phyloP scores from a whole-genome alignment of 192 early-diverging fungal species.

The Pilaira anomala region DNA sequence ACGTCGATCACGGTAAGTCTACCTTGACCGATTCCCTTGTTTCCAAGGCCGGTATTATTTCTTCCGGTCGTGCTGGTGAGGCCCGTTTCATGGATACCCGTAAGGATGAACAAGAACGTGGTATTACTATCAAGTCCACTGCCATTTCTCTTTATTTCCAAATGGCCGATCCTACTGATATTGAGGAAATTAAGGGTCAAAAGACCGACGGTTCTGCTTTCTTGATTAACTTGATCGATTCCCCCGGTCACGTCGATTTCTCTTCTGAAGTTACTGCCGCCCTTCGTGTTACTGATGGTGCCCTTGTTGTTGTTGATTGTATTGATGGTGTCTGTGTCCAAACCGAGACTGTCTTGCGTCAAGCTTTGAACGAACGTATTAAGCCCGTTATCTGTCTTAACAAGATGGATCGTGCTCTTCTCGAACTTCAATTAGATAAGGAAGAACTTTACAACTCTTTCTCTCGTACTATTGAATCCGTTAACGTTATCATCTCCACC shows the following conservation, averaged over 20 bases:
- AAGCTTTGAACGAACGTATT: conserved; percentile 95
- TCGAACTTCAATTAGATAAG: conserved; percentile 94
- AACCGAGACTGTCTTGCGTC: conserved; percentile 98
- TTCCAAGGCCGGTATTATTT: conserved; percentile 98
- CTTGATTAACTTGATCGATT: conserved; percentile 99
- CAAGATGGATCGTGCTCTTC: conserved; percentile 98
- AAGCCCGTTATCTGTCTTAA: conserved; percentile 98
- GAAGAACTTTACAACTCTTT: conserved; percentile 94
- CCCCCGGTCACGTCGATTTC: conserved; percentile 99
- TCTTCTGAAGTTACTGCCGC: conserved; percentile 98
- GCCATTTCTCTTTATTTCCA: conserved; percentile 99
- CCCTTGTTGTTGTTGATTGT: conserved; percentile 97
- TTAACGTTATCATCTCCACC: conserved; percentile 97
- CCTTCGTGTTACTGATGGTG: conserved; percentile 99
- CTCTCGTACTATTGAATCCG: conserved; percentile 91
- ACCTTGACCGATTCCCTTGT: conserved; percentile 95
- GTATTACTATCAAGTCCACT: conserved; percentile 99
- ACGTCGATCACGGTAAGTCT: conserved; percentile 99
- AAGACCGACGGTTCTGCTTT: conserved; percentile 85
- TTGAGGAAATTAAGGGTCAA: conserved; percentile 78
- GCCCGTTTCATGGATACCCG: conserved; percentile 97
- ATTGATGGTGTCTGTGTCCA: conserved; percentile 98
- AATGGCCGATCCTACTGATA: conserved; percentile 74
- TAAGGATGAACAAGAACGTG: conserved; percentile 96
- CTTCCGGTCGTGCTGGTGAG: conserved; percentile 90